A percentile compares a stretch with the other conserved stretches of the same genome.
Evolutionary conservation across 2,329 filamentous ascomycete genomes (phyloP).

Genomic region (Corynespora cassiicola): DNA sequence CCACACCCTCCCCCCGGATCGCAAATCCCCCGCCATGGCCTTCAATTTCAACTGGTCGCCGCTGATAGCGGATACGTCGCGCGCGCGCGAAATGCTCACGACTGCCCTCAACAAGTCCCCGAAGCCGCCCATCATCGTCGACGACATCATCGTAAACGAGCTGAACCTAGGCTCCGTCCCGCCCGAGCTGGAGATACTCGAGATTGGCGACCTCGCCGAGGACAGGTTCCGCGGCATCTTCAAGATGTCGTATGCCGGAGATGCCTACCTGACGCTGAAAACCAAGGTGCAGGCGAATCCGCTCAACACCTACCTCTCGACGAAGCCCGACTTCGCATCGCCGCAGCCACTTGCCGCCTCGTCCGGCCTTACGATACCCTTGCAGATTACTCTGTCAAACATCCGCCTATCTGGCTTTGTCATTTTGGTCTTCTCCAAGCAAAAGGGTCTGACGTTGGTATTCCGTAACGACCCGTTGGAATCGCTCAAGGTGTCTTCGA

Average conservation of each 20-base stretch:
- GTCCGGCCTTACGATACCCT: conserved; percentile 92
- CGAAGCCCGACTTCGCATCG: conserved; percentile 90
- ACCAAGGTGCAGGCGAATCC: conserved; percentile 98
- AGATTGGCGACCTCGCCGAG: conserved; percentile 96
- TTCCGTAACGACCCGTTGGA: conserved; percentile 98
- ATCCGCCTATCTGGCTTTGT: conserved; percentile 97
- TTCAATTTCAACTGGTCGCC: conserved; percentile 99
- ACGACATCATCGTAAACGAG: conserved; percentile 98
- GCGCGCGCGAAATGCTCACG: conserved; percentile 92
- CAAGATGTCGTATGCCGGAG: conserved; percentile 97
- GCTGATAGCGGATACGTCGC: conserved; percentile 90
- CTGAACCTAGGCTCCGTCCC: conserved; percentile 95
- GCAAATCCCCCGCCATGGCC: conserved; percentile 70
- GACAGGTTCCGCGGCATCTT: conserved; percentile 98
- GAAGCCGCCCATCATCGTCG: conserved; percentile 98
- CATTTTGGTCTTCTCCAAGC: conserved; percentile 95
- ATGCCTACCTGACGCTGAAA: conserved; percentile 93
- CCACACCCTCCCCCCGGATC: conserved; percentile 16
- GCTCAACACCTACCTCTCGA: conserved; percentile 91
- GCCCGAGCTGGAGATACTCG: conserved; percentile 93
- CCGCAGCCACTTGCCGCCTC: conserved; percentile 90
- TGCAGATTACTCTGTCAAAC: conserved; percentile 94
- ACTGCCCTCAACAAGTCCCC: conserved; percentile 96
- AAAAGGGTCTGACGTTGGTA: conserved; percentile 94
- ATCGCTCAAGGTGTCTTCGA: conserved; percentile 97